A percentile compares a stretch with the other conserved stretches of the same genome.
phyloP scores from a whole-genome alignment of 257 asterid genomes.

The Solanum chmielewskii region DNA sequence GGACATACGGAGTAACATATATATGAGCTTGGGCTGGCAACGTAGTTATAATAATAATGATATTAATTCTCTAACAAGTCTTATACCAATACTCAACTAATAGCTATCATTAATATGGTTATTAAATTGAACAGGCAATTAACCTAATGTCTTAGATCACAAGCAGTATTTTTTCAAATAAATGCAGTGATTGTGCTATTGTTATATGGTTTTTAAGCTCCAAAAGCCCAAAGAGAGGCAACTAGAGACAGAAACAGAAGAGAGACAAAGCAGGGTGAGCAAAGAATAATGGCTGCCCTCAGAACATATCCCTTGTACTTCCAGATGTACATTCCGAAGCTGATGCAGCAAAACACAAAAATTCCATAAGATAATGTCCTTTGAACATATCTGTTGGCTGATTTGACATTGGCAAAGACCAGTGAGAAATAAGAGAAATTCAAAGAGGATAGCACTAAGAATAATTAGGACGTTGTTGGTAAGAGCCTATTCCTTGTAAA shows the following conservation, averaged over 20 bases:
- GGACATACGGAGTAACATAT: not conserved
- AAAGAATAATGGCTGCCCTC: not conserved
- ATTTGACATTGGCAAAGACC: not conserved
- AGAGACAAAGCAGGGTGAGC: not conserved
- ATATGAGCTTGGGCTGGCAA: not conserved
- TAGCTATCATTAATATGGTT: not conserved
- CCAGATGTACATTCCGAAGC: not conserved
- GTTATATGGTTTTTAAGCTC: not conserved
- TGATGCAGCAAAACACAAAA: not conserved
- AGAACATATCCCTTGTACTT: not conserved
- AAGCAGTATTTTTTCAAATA: not conserved
- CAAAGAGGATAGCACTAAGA: not conserved
- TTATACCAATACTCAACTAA: not conserved
- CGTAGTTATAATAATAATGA: not conserved
- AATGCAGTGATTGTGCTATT: not conserved
- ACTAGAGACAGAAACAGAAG: not conserved
- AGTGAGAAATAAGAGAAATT: not conserved
- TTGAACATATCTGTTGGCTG: not conserved
- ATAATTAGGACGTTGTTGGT: not conserved
- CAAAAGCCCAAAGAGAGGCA: not conserved
- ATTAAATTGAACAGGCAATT: not conserved
- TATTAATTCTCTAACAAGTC: not conserved
- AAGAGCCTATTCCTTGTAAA: not conserved
- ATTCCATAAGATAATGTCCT: not conserved
- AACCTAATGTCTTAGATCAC: not conserved